Percentiles rank a stretch among this genome's conserved stretches.
These are phyloP conservation scores for Medicago ruthenica DNA, from an alignment of 306 rosid genomes.

Conservation along the genomic window DNA sequence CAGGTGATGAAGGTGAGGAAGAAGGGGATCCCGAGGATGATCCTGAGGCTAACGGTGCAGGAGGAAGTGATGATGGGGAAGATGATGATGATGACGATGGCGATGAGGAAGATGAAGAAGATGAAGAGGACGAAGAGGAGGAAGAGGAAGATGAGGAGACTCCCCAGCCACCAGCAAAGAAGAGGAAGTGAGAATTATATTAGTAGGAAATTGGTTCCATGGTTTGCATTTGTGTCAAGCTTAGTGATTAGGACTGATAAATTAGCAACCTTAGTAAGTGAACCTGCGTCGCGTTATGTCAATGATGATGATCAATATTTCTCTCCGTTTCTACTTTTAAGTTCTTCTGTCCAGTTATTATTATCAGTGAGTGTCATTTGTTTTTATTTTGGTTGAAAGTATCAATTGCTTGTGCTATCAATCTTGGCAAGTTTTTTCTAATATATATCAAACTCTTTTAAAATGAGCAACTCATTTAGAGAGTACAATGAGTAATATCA, in stretches of 20 bases:
- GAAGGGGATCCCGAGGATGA: constrained; percentile 60
- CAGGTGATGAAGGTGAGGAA: constrained; percentile 60
- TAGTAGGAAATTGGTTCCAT: constrained; percentile 33
- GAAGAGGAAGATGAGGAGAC: constrained; percentile 50
- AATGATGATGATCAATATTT: constrained; percentile 37
- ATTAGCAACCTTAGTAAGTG: constrained; percentile 40
- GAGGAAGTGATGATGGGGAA: constrained; percentile 59
- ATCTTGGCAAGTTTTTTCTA: constrained; percentile 1
- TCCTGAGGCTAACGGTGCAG: constrained; percentile 63
- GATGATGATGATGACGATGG: constrained; percentile 51
- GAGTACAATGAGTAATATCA: background rate
- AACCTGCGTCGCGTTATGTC: constrained; percentile 39
- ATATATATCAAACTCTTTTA: background rate
- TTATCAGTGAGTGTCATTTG: background rate
- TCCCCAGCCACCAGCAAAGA: constrained; percentile 56
- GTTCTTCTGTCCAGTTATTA: constrained; percentile 13
- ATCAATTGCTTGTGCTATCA: constrained; percentile 9
- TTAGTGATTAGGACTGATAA: constrained; percentile 50
- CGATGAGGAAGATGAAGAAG: constrained; percentile 15
- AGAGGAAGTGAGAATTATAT: constrained; percentile 52
- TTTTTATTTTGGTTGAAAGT: background rate
- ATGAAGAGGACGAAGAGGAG: constrained; percentile 26
- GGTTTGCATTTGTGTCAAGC: constrained; percentile 36
- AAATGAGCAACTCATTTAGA: background rate
- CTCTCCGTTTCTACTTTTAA: constrained; percentile 32